These are phyloP conservation scores for Dothistroma pini DNA, from an alignment of 2,329 filamentous ascomycete genomes.

Conservation along the genomic window DNA sequence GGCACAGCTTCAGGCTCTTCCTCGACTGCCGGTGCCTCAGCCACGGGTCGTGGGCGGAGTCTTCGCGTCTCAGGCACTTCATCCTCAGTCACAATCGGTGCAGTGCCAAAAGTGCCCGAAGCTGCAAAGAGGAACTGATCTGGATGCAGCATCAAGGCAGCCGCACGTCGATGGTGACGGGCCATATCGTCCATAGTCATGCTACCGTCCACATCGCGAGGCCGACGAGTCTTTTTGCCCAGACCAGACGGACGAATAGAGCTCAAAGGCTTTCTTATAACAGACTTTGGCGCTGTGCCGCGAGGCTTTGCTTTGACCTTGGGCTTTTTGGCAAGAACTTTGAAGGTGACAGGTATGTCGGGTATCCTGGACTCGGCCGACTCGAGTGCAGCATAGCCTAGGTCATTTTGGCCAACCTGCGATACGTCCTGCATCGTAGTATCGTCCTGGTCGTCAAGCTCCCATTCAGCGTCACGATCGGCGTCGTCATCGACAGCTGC, in stretches of 20 bases:
- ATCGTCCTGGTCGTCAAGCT: not conserved
- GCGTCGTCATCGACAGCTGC: not conserved
- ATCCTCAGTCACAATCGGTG: not conserved
- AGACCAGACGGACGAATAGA: not conserved
- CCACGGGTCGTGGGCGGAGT: not conserved
- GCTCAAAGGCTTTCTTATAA: not conserved
- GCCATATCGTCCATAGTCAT: constrained; percentile 7
- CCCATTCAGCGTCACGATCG: not conserved
- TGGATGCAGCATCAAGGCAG: not conserved
- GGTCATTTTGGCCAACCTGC: not conserved
- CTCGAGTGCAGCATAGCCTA: not conserved
- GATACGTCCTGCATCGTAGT: not conserved
- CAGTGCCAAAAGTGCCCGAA: constrained; percentile 5
- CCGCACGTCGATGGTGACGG: not conserved
- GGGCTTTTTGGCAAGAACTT: not conserved
- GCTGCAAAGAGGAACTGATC: not conserved
- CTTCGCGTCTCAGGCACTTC: not conserved
- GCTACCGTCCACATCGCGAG: constrained; percentile 4
- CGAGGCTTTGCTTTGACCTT: not conserved
- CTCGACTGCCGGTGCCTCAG: not conserved
- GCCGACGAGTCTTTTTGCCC: not conserved
- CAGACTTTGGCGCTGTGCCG: not conserved
- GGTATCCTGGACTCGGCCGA: not conserved
- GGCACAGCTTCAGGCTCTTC: not conserved
- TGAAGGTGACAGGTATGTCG: not conserved